These are phyloP conservation scores for Gaillardinia entomophila DNA, from an alignment of 805 yeast species.

Conservation along the genomic window DNA sequence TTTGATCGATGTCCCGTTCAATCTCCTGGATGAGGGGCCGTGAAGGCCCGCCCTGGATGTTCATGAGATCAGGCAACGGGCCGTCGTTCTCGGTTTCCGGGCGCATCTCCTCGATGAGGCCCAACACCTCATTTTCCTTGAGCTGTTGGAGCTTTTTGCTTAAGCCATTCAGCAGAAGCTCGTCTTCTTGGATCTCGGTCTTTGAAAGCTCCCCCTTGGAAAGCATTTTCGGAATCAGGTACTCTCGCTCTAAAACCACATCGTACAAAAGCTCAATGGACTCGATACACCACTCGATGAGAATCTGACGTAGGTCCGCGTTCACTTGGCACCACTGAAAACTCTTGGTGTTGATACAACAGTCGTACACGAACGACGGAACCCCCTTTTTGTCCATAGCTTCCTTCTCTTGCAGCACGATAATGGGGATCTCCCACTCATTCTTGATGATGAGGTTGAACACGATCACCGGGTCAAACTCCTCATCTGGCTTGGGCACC, in stretches of 20 bases:
- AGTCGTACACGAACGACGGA: conserved; percentile 64
- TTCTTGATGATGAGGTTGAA: conserved; percentile 61
- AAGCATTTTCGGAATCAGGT: conserved; percentile 64
- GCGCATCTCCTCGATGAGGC: conserved; percentile 38
- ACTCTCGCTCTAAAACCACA: conserved; percentile 54
- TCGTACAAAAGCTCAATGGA: conserved; percentile 55
- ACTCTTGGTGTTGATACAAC: conserved; percentile 64
- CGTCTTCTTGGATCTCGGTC: conserved; percentile 41
- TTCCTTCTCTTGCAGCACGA: conserved; percentile 52
- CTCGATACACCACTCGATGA: conserved; percentile 82
- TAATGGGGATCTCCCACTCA: conserved; percentile 83
- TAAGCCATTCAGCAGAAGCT: conserved; percentile 32
- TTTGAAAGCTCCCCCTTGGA: conserved; percentile 57
- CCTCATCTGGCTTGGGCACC: conserved; percentile 57
- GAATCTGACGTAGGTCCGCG: conserved; percentile 53
- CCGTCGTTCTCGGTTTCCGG: conserved; percentile 7
- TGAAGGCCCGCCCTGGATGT: not conserved
- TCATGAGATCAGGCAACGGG: not conserved
- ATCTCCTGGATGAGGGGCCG: not conserved
- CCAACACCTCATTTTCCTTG: conserved; percentile 36
- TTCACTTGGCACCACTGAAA: conserved; percentile 58
- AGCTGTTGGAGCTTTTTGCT: conserved; percentile 29
- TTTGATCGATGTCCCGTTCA: not conserved
- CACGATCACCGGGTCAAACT: conserved; percentile 51
- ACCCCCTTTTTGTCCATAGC: conserved; percentile 68